phyloP scores from a whole-genome alignment of 805 yeast species.

The Metschnikowia cubensis region DNA sequence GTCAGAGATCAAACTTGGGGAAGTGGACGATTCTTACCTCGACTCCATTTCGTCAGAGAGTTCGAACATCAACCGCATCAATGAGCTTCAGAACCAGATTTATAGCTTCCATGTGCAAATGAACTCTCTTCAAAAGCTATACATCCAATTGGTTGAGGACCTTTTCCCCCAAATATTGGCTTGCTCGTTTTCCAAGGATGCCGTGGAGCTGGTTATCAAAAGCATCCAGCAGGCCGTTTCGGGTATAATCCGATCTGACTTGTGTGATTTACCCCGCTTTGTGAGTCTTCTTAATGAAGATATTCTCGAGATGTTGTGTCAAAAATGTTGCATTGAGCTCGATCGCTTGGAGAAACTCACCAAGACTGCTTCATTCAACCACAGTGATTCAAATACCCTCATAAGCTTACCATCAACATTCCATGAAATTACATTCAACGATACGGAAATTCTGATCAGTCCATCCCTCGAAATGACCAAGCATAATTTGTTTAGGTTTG shows the following conservation, averaged over 20 bases:
- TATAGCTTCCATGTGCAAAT: slow-evolving; percentile 15
- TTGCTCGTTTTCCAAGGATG: slow-evolving; percentile 5
- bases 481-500: slow-evolving; percentile 19
- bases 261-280: slow-evolving; percentile 18
- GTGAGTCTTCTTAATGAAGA: slow-evolving; percentile 24
- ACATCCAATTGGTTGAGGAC: slow-evolving; percentile 3
- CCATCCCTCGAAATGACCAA: slow-evolving; percentile 44
- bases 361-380: not conserved
- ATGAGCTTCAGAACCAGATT: slow-evolving; percentile 22
- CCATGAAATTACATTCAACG: slow-evolving; percentile 29
- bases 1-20: slow-evolving; percentile 20
- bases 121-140: slow-evolving; percentile 7
- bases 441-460: slow-evolving; percentile 30
- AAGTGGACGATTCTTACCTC: slow-evolving; percentile 17
- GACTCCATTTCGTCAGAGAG: not conserved
- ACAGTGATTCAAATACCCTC: not conserved
- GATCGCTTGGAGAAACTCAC: not conserved
- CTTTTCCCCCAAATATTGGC: slow-evolving; percentile 3
- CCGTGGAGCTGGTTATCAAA: not conserved
- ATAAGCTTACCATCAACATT: slow-evolving; percentile 22
- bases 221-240: slow-evolving; percentile 8
- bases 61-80: slow-evolving; percentile 16
- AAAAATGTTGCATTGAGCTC: slow-evolving; percentile 1
- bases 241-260: slow-evolving; percentile 13
- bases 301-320: slow-evolving; percentile 7